Percentiles rank a stretch among this genome's conserved stretches.
Evolutionary conservation across 2,329 filamentous ascomycete genomes (phyloP).

Genomic region (Aspergillus nomiae): DNA sequence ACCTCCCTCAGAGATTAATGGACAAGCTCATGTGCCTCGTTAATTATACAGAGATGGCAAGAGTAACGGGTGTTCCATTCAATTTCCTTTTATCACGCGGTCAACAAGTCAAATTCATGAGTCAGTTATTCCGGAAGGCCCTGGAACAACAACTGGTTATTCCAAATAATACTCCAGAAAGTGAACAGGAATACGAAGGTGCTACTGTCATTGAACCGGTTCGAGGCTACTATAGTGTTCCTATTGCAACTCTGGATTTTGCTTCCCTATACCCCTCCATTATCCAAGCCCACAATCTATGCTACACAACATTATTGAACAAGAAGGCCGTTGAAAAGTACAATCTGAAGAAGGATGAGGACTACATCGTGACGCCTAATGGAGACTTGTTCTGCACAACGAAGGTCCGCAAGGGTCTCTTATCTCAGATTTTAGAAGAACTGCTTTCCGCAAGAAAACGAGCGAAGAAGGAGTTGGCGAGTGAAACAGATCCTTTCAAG

Average conservation of each 20-base stretch:
- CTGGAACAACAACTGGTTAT: constrained; percentile 92
- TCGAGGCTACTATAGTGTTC: constrained; percentile 90
- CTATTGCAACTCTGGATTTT: constrained; percentile 96
- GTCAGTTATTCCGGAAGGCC: constrained; percentile 93
- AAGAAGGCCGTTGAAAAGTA: constrained; percentile 76
- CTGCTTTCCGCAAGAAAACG: constrained; percentile 87
- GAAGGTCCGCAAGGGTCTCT: constrained; percentile 85
- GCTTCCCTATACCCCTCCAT: constrained; percentile 98
- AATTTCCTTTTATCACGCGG: constrained; percentile 89
- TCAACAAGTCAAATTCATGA: constrained; percentile 97
- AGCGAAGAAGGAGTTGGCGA: constrained; percentile 84
- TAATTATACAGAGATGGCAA: constrained; percentile 99
- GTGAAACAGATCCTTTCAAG: constrained; percentile 93
- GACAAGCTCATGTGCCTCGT: constrained; percentile 98
- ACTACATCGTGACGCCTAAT: constrained; percentile 95
- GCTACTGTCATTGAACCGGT: constrained; percentile 97
- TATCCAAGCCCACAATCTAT: constrained; percentile 97
- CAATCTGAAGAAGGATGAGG: constrained; percentile 78
- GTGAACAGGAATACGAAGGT: constrained; percentile 92
- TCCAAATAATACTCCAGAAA: constrained; percentile 74
- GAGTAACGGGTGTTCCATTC: constrained; percentile 97
- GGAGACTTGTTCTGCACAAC: constrained; percentile 88
- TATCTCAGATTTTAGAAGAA: constrained; percentile 96
- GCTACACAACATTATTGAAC: constrained; percentile 90
- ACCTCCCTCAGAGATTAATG: constrained; percentile 89